These are phyloP conservation scores for Medicago lupulina DNA, from an alignment of 306 rosid genomes.

Conservation along the genomic window DNA sequence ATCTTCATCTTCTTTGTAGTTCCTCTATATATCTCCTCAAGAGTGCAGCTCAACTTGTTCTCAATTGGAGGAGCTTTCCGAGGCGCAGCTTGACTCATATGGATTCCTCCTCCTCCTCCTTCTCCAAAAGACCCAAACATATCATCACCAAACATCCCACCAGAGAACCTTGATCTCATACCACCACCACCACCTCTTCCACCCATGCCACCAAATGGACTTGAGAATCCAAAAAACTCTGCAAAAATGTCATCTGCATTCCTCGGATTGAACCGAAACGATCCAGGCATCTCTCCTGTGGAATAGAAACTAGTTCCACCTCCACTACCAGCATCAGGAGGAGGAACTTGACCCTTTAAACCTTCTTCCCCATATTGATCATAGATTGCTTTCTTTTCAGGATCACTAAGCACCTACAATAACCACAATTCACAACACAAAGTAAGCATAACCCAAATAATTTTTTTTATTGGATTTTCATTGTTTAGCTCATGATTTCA, in stretches of 20 bases:
- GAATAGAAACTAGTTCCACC: conserved; percentile 62
- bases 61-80: conserved; percentile 67
- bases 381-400: conserved; percentile 67
- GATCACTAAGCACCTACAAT: conserved; percentile 73
- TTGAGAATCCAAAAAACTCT: conserved; percentile 64
- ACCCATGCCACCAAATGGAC: conserved; percentile 69
- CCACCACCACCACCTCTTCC: conserved; percentile 45
- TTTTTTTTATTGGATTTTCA: neutral
- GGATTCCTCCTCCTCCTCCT: conserved; percentile 56
- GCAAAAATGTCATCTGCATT: conserved; percentile 70
- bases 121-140: conserved; percentile 58
- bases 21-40: conserved; percentile 67
- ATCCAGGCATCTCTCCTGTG: conserved; percentile 64
- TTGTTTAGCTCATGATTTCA: neutral
- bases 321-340: conserved; percentile 62
- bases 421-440: conserved; percentile 25
- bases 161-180: conserved; percentile 61
- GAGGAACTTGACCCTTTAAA: conserved; percentile 72
- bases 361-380: conserved; percentile 85
- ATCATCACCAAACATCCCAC: conserved; percentile 67
- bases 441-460: conserved; percentile 26
- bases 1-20: conserved; percentile 71
- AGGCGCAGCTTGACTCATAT: conserved; percentile 48
- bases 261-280: conserved; percentile 70
- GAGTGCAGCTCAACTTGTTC: conserved; percentile 63